phyloP scores from a whole-genome alignment of 163 green algal species.

The Chloromonas sp. region DNA sequence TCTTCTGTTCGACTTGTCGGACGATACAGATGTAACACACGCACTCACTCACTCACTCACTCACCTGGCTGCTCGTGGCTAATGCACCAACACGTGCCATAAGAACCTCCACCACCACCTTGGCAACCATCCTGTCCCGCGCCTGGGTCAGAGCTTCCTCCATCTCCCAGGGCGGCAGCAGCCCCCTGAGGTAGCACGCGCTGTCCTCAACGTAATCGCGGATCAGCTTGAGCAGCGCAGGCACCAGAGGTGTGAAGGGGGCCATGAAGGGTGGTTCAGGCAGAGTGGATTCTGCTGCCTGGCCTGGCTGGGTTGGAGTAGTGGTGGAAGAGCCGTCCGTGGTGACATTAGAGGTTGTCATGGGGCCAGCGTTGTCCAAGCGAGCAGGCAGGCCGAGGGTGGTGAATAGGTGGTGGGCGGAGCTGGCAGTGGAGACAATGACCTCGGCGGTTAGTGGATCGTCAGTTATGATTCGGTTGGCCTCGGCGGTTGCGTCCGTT shows the following conservation, averaged over 20 bases:
- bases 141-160: slow-evolving; percentile 14
- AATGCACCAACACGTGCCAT: background rate
- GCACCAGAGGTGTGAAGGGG: slow-evolving; percentile 22
- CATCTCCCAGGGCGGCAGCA: slow-evolving; percentile 24
- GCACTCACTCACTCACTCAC: background rate
- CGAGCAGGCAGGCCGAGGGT: background rate
- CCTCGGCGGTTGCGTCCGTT: slow-evolving; percentile 4
- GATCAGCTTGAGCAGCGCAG: slow-evolving; percentile 12
- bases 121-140: slow-evolving; percentile 22
- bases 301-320: background rate
- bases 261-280: background rate
- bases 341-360: background rate
- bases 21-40: too few species aligned
- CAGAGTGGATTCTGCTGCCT: background rate
- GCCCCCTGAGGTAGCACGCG: slow-evolving; percentile 19
- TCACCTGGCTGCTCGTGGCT: background rate
- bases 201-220: slow-evolving; percentile 17
- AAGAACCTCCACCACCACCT: slow-evolving; percentile 12
- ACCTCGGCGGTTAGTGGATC: background rate
- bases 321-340: background rate
- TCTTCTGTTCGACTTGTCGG: too few species aligned
- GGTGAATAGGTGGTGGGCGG: background rate
- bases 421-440: background rate
- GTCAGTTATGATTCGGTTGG: background rate
- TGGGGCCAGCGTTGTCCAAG: background rate